Percentiles rank a stretch among this genome's conserved stretches.
phyloP scores from a whole-genome alignment of 345 rosid genomes.

The Bruguiera parviflora region DNA sequence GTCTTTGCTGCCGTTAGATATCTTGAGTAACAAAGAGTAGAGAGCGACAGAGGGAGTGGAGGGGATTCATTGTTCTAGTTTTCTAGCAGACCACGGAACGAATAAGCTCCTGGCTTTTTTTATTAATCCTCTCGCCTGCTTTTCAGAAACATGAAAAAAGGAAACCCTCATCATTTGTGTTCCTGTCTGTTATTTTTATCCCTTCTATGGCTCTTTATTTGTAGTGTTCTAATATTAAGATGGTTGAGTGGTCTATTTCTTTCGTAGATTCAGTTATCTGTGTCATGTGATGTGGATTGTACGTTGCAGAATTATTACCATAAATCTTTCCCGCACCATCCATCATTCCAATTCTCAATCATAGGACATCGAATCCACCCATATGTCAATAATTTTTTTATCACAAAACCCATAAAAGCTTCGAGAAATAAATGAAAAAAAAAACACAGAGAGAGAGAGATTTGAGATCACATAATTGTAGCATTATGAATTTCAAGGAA shows the following conservation, averaged over 20 bases:
- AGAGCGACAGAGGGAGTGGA: too few species aligned
- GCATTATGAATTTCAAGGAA: too few species aligned
- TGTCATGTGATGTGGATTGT: background rate
- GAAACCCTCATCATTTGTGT: conserved; percentile 1
- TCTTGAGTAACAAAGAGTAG: background rate
- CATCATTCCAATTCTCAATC: too few species aligned
- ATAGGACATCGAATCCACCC: too few species aligned
- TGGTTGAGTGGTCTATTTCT: background rate
- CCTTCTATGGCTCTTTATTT: background rate
- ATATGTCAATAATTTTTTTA: too few species aligned
- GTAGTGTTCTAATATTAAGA: background rate
- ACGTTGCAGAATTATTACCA: too few species aligned
- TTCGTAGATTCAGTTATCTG: conserved; percentile 7
- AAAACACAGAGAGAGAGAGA: too few species aligned
- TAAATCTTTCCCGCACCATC: too few species aligned
- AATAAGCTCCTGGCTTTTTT: conserved; percentile 19
- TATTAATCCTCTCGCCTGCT: background rate
- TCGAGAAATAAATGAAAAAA: too few species aligned
- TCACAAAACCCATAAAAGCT: too few species aligned
- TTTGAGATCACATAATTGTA: too few species aligned
- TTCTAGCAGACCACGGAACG: conserved; percentile 10
- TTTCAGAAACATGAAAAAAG: background rate
- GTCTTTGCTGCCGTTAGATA: background rate
- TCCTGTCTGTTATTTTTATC: background rate
- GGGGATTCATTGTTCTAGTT: background rate